Percentiles rank a stretch among this genome's conserved stretches.
Evolutionary conservation across 352 stramenopile genomes (phyloP).

Genomic region (Phytophthora foliorum): DNA sequence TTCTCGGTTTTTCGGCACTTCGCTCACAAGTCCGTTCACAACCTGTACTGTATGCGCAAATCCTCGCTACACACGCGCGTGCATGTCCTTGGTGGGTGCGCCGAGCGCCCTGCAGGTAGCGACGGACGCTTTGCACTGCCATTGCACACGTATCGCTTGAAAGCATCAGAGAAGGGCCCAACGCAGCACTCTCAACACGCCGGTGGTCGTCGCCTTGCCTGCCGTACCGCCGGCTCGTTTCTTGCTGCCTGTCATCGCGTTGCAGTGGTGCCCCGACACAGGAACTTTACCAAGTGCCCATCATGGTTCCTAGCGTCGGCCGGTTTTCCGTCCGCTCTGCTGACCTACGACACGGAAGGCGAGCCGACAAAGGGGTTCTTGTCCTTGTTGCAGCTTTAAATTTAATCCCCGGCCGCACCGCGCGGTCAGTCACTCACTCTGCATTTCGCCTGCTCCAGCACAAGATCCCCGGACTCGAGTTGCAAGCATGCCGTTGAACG

Average conservation of each 20-base stretch:
- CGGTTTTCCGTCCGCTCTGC: slow-evolving; percentile 29
- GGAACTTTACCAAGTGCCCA: slow-evolving; percentile 20
- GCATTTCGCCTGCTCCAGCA: slow-evolving; percentile 31
- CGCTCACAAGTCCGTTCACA: too few species aligned
- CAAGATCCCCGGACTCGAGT: slow-evolving; percentile 17
- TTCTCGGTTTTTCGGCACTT: slow-evolving; percentile 3
- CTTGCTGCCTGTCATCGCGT: slow-evolving; percentile 30
- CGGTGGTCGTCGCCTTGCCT: not conserved
- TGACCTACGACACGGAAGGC: slow-evolving; percentile 4
- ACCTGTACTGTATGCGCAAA: slow-evolving; percentile 30
- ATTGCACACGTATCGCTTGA: slow-evolving; percentile 2
- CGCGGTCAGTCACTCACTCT: slow-evolving; percentile 19
- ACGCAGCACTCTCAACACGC: slow-evolving; percentile 6
- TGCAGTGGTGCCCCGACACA: slow-evolving; percentile 26
- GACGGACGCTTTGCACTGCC: not conserved
- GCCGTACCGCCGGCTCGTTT: slow-evolving; percentile 28
- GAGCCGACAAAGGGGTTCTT: slow-evolving; percentile 12
- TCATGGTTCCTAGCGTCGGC: slow-evolving; percentile 23
- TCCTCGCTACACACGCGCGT: slow-evolving; percentile 2
- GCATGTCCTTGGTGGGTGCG: slow-evolving; percentile 22
- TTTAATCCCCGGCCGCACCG: slow-evolving; percentile 18
- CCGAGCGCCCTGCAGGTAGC: slow-evolving; percentile 1
- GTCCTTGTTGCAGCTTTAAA: slow-evolving; percentile 19
- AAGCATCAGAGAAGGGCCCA: slow-evolving; percentile 13
- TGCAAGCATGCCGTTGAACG: slow-evolving; percentile 22